These are phyloP conservation scores for Tubosaeta sp. DNA, from an alignment of 768 basidiomycete species.

Conservation along the genomic window DNA sequence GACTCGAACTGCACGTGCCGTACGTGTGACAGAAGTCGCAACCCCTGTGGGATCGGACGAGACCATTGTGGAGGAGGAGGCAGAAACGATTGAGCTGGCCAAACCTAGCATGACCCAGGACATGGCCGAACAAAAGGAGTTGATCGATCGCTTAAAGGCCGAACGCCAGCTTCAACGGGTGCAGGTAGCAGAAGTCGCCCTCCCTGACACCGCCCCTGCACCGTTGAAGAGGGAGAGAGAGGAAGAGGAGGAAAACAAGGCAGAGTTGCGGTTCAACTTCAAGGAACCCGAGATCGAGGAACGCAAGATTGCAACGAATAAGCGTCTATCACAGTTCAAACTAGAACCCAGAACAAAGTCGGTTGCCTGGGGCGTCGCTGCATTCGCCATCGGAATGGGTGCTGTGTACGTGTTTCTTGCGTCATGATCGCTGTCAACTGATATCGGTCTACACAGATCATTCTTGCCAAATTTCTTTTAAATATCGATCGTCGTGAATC, in stretches of 20 bases:
- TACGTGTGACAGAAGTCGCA: slow-evolving; percentile 31
- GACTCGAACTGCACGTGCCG: slow-evolving; percentile 16
- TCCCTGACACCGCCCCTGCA: slow-evolving; percentile 14
- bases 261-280: slow-evolving; percentile 55
- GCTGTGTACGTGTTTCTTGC: slow-evolving; percentile 58
- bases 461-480: slow-evolving; percentile 63
- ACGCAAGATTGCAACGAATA: slow-evolving; percentile 58
- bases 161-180: slow-evolving; percentile 42
- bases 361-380: slow-evolving; percentile 78
- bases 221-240: slow-evolving; percentile 51
- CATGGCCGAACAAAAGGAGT: slow-evolving; percentile 69
- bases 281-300: slow-evolving; percentile 64
- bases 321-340: slow-evolving; percentile 51
- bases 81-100: slow-evolving; percentile 52
- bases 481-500: slow-evolving; percentile 13
- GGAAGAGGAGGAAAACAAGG: slow-evolving; percentile 36
- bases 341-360: slow-evolving; percentile 68
- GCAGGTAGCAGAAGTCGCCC: slow-evolving; percentile 19
- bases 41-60: slow-evolving; percentile 58
- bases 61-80: slow-evolving; percentile 64
- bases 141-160: slow-evolving; percentile 70
- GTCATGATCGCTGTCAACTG: background rate
- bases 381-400: slow-evolving; percentile 78
- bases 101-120: slow-evolving; percentile 66
- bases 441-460: slow-evolving; percentile 33